Evolutionary conservation across 352 stramenopile genomes (phyloP), one percentile per base, ranked within the genome.

Genomic region (Phytophthora constricta): DNA sequence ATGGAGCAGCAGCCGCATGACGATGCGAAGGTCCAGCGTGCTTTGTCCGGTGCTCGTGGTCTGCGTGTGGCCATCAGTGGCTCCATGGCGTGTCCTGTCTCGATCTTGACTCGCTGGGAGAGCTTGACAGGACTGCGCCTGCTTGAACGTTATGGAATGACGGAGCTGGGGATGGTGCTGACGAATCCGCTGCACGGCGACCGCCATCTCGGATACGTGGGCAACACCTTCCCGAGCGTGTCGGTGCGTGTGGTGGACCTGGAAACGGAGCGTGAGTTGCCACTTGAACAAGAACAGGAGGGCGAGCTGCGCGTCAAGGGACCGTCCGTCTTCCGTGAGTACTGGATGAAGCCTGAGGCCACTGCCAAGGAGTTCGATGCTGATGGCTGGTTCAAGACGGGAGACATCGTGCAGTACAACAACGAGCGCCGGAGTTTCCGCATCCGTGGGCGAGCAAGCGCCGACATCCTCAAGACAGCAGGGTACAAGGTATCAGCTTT

Each of bases 401-500:
- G 93, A 27, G 93, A 98, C 61, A 89, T 97, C 39, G 91, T 85
- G 4, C 81, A 94, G 59, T 97, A 89, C 62, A 88, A 79, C 68
- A 62, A 76, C 10, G 78, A 81, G 17, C 68, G 77, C 1, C 45
- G 90, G n/a, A 95, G 83, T 58, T 98, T 96, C 65, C 80, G 83
- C 26, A 97, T 98, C 37, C 75, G 96, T 23, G 93, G 93, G 4
- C 89, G 93, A 37, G 82, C 86, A 5, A 95, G 81, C 37, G 89
- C 87, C n/a, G 93, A 98, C 56, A 98, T 98, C 60, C 84, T 98
- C 50, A 98, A 98, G 68, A 87, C 67, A n/a, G 84, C 78, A 11
- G 93, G 93, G 5, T 96, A 97, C 80, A 98, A 98, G 65, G 79
- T 98, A 28, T 97, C 90, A 25, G 92, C 93, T 22, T 74, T 98